These are phyloP conservation scores for Prunus mira DNA, from an alignment of 306 rosid species.

Conservation along the genomic window DNA sequence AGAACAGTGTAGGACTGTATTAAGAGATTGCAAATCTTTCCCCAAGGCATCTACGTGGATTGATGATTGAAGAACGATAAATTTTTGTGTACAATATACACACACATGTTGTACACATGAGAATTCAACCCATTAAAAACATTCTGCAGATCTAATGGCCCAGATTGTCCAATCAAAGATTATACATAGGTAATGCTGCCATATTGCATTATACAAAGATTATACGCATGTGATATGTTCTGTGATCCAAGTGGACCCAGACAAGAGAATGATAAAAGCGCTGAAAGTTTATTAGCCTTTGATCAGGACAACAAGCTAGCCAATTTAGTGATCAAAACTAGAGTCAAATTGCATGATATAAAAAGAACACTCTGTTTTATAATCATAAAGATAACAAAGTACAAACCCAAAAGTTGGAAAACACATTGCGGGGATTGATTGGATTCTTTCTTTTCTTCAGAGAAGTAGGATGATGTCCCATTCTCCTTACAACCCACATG, in stretches of 20 bases:
- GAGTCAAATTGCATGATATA: background rate
- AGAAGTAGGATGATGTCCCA: background rate
- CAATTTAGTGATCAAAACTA: slow-evolving; percentile 9
- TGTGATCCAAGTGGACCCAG: background rate
- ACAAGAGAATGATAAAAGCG: slow-evolving; percentile 10
- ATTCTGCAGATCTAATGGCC: background rate
- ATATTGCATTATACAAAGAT: background rate
- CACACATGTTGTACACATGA: background rate
- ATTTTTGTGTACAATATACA: background rate
- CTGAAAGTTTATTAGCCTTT: background rate
- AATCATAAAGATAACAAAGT: slow-evolving; percentile 3
- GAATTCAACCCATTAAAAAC: background rate
- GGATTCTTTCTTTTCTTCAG: slow-evolving; percentile 11
- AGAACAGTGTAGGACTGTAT: background rate
- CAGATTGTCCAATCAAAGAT: background rate
- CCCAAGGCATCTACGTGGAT: background rate
- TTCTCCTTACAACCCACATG: slow-evolving; percentile 11
- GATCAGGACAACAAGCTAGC: background rate
- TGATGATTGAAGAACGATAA: slow-evolving; percentile 11
- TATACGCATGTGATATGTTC: slow-evolving; percentile 8
- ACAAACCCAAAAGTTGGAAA: slow-evolving; percentile 8
- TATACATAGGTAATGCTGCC: background rate
- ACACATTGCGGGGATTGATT: slow-evolving; percentile 7
- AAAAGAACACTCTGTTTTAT: background rate
- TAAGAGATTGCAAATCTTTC: background rate